These are phyloP conservation scores for Scleroderma bovista DNA, from an alignment of 768 basidiomycete genomes.

Conservation along the genomic window DNA sequence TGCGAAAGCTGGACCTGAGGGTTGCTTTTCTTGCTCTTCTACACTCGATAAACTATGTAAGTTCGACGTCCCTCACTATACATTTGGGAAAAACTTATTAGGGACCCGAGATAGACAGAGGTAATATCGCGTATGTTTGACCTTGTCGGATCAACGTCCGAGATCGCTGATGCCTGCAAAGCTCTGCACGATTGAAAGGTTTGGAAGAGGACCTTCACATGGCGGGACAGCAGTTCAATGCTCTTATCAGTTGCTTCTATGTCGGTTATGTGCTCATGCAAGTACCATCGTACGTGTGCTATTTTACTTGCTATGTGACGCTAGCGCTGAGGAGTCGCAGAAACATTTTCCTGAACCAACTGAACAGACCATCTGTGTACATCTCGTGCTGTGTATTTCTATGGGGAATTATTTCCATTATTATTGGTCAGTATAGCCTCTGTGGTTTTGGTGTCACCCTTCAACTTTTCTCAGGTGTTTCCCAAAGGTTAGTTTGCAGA, in stretches of 20 bases:
- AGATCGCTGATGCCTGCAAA: conserved; percentile 17
- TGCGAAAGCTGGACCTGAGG: conserved; percentile 38
- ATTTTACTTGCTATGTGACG: neutral
- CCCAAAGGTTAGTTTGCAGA: conserved; percentile 17
- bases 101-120: conserved; percentile 54
- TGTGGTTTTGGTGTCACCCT: neutral
- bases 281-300: conserved; percentile 52
- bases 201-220: conserved; percentile 63
- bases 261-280: conserved; percentile 74
- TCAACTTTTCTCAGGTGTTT: conserved; percentile 26
- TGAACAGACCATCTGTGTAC: conserved; percentile 61
- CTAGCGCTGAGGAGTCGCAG: conserved; percentile 28
- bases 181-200: conserved; percentile 65
- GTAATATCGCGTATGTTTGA: conserved; percentile 50
- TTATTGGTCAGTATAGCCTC: conserved; percentile 36
- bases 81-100: neutral
- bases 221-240: conserved; percentile 57
- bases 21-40: conserved; percentile 40
- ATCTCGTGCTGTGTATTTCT: conserved; percentile 57
- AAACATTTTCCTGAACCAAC: conserved; percentile 61
- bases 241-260: conserved; percentile 60
- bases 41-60: conserved; percentile 43
- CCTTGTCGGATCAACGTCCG: neutral
- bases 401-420: conserved; percentile 60
- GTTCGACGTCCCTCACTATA: conserved; percentile 9